Evolutionary conservation across 1,284 basidiomycete species (phyloP), one percentile per base, ranked within the genome.

Genomic region (Singerocomus rubriflavus): DNA sequence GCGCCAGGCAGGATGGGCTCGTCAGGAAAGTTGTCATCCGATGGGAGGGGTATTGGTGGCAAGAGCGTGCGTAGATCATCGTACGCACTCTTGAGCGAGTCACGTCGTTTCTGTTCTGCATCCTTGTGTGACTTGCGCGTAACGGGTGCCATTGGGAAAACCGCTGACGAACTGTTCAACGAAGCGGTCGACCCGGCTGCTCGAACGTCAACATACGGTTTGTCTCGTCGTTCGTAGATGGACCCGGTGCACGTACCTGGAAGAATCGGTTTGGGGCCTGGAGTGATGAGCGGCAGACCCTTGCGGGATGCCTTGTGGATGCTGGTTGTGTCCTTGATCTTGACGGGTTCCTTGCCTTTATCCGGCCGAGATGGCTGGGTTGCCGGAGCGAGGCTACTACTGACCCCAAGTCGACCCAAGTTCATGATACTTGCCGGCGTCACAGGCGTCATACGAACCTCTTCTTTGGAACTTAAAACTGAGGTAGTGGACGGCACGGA

Each of bases 81-180:
- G 65, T 96, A 99, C 14, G 93, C 94, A 10, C 88, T 87, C 73
- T 99, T 99, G 58, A 99, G 82, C 34, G 89, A 93, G 70, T 99
- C 96, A 5, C 96, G 84, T 17, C 96, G 85, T 67, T 97, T 96
- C 68, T 99, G 96, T 70, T 99, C 96, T 0, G 96, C 96, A 1
- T 89, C 92, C 71, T 98, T 98, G 72, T 99, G 96, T 1, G 93
- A 95, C 65, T 93, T 93, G 51, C 89, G 82, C n/a, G 79, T 70
- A 29, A 70, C 64, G 42, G 68, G 55, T 4, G 66, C 62, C 4
- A 69, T 71, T 44, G 64, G 67, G 2, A 61, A 59, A 43, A 54
- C 27, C 11, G 56, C 52, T 51, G 57, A 66, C 56, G 51, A 62
- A 50, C 54, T 48, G 44, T 54, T 55, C 41, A 61, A 43, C 53